A percentile compares a stretch with the other conserved stretches of the same genome.
Conservation (phyloP, 257 asterid species). For the Ilex asprella region DNA sequence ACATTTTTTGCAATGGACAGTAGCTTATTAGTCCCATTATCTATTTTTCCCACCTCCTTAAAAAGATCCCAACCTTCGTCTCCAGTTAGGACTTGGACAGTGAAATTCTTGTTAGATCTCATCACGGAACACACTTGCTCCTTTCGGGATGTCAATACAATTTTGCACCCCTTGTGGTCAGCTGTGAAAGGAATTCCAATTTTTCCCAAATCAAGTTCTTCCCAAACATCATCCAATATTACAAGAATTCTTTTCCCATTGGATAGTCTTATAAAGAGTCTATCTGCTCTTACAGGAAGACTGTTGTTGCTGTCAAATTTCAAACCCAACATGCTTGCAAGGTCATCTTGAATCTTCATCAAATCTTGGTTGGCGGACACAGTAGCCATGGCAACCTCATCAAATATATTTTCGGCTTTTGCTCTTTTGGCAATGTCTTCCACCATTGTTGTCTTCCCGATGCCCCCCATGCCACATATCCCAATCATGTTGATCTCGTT, state of each 20-base stretch:
- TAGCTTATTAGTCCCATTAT: not conserved
- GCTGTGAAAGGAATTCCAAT: too few species aligned
- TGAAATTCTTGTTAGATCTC: not conserved
- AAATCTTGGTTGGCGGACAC: conserved; percentile 7
- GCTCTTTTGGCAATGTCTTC: conserved; percentile 11
- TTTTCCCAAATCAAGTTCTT: not conserved
- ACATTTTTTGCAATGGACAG: not conserved
- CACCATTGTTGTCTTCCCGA: conserved; percentile 19
- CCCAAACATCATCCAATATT: conserved; percentile 11
- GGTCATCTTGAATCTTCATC: conserved; percentile 10
- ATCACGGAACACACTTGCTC: not conserved
- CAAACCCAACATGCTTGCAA: conserved; percentile 16
- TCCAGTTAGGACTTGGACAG: not conserved
- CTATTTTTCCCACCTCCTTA: conserved; percentile 2
- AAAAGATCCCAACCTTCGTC: conserved; percentile 8
- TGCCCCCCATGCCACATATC: conserved; percentile 28
- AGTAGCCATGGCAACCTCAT: conserved; percentile 14
- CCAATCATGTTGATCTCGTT: conserved; percentile 5
- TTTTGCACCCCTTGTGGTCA: too few species aligned
- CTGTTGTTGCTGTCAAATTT: conserved; percentile 1
- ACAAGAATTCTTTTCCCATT: not conserved
- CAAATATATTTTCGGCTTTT: conserved; percentile 11
- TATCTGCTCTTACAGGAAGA: not conserved
- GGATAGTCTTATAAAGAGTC: conserved; percentile 6
- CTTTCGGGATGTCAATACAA: conserved; percentile 5